Conservation (phyloP, 495 filamentous ascomycete species). For the Chaetomium tenue region DNA sequence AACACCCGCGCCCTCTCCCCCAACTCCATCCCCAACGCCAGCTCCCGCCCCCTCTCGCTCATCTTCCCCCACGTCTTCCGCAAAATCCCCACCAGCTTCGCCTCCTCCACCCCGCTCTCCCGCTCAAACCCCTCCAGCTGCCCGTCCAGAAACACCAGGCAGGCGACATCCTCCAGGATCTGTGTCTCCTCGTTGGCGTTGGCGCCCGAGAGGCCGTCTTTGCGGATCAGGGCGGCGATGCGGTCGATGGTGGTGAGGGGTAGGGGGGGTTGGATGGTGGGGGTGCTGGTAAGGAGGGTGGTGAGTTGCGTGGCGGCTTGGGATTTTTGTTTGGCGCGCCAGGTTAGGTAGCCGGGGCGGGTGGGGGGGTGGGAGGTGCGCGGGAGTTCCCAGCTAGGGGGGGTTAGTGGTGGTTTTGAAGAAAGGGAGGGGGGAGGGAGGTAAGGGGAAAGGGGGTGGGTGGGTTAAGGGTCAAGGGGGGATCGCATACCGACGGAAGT, state of each 20-base stretch:
- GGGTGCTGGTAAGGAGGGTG: slow-evolving; percentile 50
- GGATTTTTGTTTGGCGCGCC: slow-evolving; percentile 69
- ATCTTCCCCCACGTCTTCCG: slow-evolving; percentile 86
- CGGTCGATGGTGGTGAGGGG: slow-evolving; percentile 43
- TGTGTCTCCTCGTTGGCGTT: slow-evolving; percentile 58
- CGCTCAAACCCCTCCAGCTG: slow-evolving; percentile 75
- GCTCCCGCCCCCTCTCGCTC: slow-evolving; percentile 59
- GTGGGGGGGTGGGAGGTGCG: slow-evolving; percentile 66
- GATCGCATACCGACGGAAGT: slow-evolving; percentile 53
- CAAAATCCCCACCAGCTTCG: slow-evolving; percentile 70
- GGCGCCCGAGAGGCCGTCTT: slow-evolving; percentile 59
- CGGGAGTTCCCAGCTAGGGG: slow-evolving; percentile 76
- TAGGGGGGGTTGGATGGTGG: slow-evolving; percentile 38
- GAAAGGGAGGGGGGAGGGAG: background rate
- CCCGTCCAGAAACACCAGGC: slow-evolving; percentile 81
- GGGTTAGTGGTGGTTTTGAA: background rate
- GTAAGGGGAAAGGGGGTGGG: background rate
- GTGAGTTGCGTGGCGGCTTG: slow-evolving; percentile 63
- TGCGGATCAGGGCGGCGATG: slow-evolving; percentile 61
- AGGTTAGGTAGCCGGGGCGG: slow-evolving; percentile 68
- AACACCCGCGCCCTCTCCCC: slow-evolving; percentile 57
- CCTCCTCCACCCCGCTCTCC: slow-evolving; percentile 58
- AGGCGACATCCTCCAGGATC: slow-evolving; percentile 78
- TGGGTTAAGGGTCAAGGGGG: background rate
- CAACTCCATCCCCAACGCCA: slow-evolving; percentile 66